Base-by-base conservation (phyloP, 1,284 basidiomycete species). In the Singerocomus rubriflavus region DNA sequence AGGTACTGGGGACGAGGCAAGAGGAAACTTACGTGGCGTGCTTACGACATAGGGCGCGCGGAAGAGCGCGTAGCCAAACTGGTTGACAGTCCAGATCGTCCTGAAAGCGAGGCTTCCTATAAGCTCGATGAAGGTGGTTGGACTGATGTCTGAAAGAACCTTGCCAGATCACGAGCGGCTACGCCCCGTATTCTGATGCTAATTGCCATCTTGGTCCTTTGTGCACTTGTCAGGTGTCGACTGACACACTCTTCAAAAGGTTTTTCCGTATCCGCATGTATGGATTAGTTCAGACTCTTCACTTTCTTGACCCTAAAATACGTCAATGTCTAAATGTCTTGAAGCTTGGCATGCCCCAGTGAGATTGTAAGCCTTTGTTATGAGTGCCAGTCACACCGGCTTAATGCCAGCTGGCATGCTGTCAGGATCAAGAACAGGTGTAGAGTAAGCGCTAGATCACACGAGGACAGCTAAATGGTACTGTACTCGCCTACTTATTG, bases 51-150 rank as follows among this genome's bases (percentile, higher is more conserved):
- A 89, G 92, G 93, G 56, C 85, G 93, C 40, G 93, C 91, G 5
- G 93, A 96, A 66, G 93, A 97, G 72, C 87, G 93, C 51, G 91
- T 96, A 29, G 93, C 93, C n/a, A 97, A 96, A 66, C 78, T 97
- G 4, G 89, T 93, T 36, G 93, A 97, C 66, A 93, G 90, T 61
- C 93, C 93, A 5, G 93, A 96, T 65, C 81, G 87, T 59, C 91
- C 91, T 8, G 92, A 95, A 71, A 92, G 89, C 59, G 92, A 95
- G 71, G 93, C 92, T 3, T 92, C 91, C 1, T 95, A 94, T 70
- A 91, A 91, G 65, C 76, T 95, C 27, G 88, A 91, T 59, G 89
- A 91, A 75, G 88, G 88, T 35, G 88, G 88, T 31, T 91, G 88
- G 88, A 76, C 82, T 13, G 88, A 91, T 62, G 81, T 91, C 50